Percentiles rank a stretch among this genome's conserved stretches.
These are phyloP conservation scores for Fagus sylvatica DNA, from an alignment of 306 rosid species.

Conservation along the genomic window DNA sequence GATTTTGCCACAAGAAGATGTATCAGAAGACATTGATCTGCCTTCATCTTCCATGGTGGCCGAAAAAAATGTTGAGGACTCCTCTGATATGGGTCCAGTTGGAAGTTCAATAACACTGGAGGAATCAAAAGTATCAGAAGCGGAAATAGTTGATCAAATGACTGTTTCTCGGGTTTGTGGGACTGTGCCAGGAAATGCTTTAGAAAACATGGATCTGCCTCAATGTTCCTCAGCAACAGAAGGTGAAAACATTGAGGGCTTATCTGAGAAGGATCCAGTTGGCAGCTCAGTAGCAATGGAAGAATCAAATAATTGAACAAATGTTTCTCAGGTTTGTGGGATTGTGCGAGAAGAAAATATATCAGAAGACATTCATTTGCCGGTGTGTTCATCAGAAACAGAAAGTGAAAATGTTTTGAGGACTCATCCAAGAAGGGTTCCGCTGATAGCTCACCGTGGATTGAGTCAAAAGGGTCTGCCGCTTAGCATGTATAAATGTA, in stretches of 20 bases:
- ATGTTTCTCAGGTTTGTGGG: slow-evolving; percentile 5
- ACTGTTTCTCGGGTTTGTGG: slow-evolving; percentile 7
- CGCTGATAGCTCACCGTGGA: slow-evolving; percentile 12
- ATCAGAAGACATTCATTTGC: background rate
- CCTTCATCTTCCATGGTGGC: background rate
- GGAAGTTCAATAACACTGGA: slow-evolving; percentile 13
- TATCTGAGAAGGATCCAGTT: slow-evolving; percentile 1
- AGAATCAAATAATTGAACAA: slow-evolving; percentile 19
- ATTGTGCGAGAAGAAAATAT: slow-evolving; percentile 4
- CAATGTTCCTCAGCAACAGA: background rate
- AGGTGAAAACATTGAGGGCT: slow-evolving; percentile 1
- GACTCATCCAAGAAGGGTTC: slow-evolving; percentile 7
- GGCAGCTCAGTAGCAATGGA: slow-evolving; percentile 3
- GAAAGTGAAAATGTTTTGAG: slow-evolving; percentile 5
- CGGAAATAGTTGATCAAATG: background rate
- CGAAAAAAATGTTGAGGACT: slow-evolving; percentile 11
- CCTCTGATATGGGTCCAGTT: slow-evolving; percentile 18
- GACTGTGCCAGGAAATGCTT: background rate
- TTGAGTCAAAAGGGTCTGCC: slow-evolving; percentile 2
- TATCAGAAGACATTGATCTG: slow-evolving; percentile 3
- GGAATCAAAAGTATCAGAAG: slow-evolving; percentile 23
- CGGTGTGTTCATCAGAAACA: background rate
- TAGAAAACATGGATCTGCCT: background rate
- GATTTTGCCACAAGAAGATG: slow-evolving; percentile 19
- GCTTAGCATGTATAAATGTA: slow-evolving; percentile 1